phyloP scores from a whole-genome alignment of 208 protist species.

The Leishmania guyanensis region DNA sequence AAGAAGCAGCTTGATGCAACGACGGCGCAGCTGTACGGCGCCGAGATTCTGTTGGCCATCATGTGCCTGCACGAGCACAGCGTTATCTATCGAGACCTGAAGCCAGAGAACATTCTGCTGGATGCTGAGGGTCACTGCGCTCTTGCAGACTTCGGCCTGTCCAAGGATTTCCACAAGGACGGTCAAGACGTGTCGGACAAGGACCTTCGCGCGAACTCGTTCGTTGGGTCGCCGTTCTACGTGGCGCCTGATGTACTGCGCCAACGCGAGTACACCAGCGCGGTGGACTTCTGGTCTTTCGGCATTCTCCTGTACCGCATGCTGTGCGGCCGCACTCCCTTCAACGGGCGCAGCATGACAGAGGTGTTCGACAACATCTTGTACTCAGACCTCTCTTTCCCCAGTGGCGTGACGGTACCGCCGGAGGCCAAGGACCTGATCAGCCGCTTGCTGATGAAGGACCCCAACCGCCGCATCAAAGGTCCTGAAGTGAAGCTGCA shows the following conservation, averaged over 20 bases:
- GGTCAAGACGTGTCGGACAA: constrained; percentile 68
- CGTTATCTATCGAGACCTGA: constrained; percentile 95
- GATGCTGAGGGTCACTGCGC: constrained; percentile 86
- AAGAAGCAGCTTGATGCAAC: constrained; percentile 88
- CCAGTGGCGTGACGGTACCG: constrained; percentile 81
- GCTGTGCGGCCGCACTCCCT: constrained; percentile 94
- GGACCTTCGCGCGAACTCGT: constrained; percentile 90
- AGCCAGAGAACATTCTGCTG: constrained; percentile 94
- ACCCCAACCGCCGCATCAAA: constrained; percentile 85
- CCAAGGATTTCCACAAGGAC: constrained; percentile 91
- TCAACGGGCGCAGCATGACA: constrained; percentile 93
- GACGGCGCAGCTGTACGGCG: constrained; percentile 93
- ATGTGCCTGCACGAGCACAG: constrained; percentile 93
- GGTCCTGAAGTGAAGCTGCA: constrained; percentile 88
- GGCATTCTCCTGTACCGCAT: constrained; percentile 98
- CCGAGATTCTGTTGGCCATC: constrained; percentile 93
- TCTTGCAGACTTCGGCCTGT: constrained; percentile 93
- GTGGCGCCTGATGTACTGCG: constrained; percentile 95
- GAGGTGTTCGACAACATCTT: constrained; percentile 95
- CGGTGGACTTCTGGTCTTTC: constrained; percentile 98
- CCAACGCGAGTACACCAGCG: constrained; percentile 94
- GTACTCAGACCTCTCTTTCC: constrained; percentile 90
- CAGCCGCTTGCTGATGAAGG: constrained; percentile 89
- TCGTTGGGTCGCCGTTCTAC: constrained; percentile 94
- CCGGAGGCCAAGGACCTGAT: constrained; percentile 92